Evolutionary conservation across 768 basidiomycete genomes (phyloP).

Genomic region (Kwoniella bestiolae): DNA sequence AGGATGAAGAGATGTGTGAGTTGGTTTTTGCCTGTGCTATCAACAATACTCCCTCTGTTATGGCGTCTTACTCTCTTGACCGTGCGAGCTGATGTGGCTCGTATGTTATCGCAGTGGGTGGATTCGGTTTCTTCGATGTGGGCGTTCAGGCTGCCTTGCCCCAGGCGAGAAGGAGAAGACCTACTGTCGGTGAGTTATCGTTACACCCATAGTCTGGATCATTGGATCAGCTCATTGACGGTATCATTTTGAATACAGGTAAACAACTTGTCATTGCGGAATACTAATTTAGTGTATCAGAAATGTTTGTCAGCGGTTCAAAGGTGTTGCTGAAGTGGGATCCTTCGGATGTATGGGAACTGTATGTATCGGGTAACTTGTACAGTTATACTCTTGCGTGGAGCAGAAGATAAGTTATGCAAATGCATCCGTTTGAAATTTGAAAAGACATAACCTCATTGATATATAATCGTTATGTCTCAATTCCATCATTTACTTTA

Average conservation of each 20-base stretch:
- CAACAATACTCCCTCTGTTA: background rate
- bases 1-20: conserved; percentile 43
- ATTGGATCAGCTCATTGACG: conserved; percentile 7
- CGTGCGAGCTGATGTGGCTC: background rate
- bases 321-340: no score
- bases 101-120: no score
- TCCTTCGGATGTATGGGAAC: background rate
- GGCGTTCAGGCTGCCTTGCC: conserved; percentile 42
- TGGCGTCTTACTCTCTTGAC: background rate
- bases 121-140: conserved; percentile 57
- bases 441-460: no score
- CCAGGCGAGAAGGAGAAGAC: conserved; percentile 46
- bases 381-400: no score
- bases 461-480: no score
- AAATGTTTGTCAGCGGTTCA: background rate
- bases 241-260: conserved; percentile 18
- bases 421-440: no score
- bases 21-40: background rate
- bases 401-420: no score
- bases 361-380: no score
- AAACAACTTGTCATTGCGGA: conserved; percentile 50
- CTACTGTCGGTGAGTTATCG: conserved; percentile 38
- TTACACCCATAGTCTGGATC: background rate
- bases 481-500: no score
- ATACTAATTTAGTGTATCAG: conserved; percentile 25